Evolutionary conservation across 2,329 filamentous ascomycete species (phyloP), one percentile per base, ranked within the genome.

Genomic region (Fusarium sp.): DNA sequence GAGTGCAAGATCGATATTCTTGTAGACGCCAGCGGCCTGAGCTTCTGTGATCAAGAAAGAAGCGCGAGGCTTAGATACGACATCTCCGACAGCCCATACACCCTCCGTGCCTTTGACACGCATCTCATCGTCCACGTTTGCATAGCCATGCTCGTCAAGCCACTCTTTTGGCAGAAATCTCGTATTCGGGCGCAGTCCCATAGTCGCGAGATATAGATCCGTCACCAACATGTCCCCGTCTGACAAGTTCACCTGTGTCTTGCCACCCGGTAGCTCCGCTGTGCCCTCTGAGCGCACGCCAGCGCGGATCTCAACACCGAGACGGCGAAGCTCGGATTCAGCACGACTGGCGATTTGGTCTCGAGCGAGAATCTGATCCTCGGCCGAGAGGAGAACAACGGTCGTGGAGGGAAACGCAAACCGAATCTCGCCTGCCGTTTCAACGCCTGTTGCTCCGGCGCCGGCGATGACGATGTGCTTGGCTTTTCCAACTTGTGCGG

Each of bases 21-120:
- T 83, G 42, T 75, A 80, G 4, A 84, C 82, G 27, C 79, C 80
- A 17, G 77, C 77, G 4, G 82, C 81, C 70, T 85, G 83, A 63
- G 83, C 82, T 53, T 84, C 86, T 0, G 85, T 85, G 52, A 84
- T 79, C 73, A 88, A 82, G 67, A 87, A 87, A 2, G 84, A 84
- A 6, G 84, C 79, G 21, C 78, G 75, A 19, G 82, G 82, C 67
- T 78, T 78, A 63, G 78, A 80, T 21, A 84, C 79, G 37, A 84
- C 72, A 51, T 86, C 83, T 21, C 83, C 83, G 3, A 79, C 77
- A 8, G 82, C 83, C 83, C 83, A 86, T 21, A 84, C 77, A 47
- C 77, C 71, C 14, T 77, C 70, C 11, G 75, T 72, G 8, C 74
- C 77, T 59, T 76, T 77, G 32, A 84, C 82, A 32, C 76, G 76